A percentile compares a stretch with the other conserved stretches of the same genome.
phyloP scores from a whole-genome alignment of 2,329 filamentous ascomycete genomes.

The Chaetomiaceae sp. region DNA sequence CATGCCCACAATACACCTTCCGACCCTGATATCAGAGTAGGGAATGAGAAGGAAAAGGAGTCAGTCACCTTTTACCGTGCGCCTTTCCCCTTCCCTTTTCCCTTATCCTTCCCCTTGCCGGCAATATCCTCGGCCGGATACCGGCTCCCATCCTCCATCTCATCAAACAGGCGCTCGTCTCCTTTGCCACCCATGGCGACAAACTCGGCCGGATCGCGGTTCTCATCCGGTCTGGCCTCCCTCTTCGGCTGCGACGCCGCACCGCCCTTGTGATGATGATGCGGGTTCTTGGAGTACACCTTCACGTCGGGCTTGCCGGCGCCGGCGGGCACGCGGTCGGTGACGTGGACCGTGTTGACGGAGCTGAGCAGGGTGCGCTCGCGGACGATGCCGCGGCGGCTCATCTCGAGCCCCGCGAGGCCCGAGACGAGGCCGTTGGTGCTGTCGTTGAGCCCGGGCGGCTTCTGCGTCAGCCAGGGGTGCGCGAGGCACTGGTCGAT shows the following conservation, averaged over 20 bases:
- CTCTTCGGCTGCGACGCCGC: slow-evolving; percentile 30
- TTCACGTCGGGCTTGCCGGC: slow-evolving; percentile 57
- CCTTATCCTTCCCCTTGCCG: slow-evolving; percentile 16
- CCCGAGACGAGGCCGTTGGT: slow-evolving; percentile 90
- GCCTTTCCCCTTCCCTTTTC: slow-evolving; percentile 14
- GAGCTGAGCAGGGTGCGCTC: slow-evolving; percentile 80
- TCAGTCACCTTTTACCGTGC: background rate
- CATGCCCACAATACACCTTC: too few relatives aligned
- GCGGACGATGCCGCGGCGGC: slow-evolving; percentile 68
- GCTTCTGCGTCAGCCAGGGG: slow-evolving; percentile 71
- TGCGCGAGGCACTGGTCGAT: slow-evolving; percentile 88
- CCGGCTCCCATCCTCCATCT: slow-evolving; percentile 48
- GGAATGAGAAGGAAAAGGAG: too few relatives aligned
- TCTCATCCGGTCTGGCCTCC: slow-evolving; percentile 61
- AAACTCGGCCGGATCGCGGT: slow-evolving; percentile 68
- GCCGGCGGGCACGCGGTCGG: slow-evolving; percentile 47
- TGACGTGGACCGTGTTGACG: slow-evolving; percentile 65
- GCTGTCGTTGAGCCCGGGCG: slow-evolving; percentile 66
- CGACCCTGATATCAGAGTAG: too few relatives aligned
- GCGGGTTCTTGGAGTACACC: slow-evolving; percentile 66
- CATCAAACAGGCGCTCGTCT: slow-evolving; percentile 67
- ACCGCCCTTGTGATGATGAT: background rate
- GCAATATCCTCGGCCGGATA: slow-evolving; percentile 40
- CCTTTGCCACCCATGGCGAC: slow-evolving; percentile 80
- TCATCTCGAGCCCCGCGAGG: slow-evolving; percentile 74